Base-by-base conservation (phyloP, 129 eudicot genomes). In the Rutidosis leptorrhynchoides region DNA sequence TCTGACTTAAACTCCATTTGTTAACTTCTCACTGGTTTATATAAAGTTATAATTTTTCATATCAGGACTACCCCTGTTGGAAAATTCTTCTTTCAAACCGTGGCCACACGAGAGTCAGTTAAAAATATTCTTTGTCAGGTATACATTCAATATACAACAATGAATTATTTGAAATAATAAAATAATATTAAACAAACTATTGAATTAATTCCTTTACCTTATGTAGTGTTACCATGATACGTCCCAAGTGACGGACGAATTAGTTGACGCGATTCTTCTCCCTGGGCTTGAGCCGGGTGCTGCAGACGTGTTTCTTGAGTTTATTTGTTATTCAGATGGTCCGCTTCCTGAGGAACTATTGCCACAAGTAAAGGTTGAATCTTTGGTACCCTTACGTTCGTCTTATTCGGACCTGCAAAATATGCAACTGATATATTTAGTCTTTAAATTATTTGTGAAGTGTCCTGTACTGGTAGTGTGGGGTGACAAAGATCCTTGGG, bases 401-500 rank as follows among this genome's bases (percentile, higher is more conserved):
- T 0, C 33, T n/a, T 16, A 32, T 28, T 21, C 20, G 46, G 19
- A n/a, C 27, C 11, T 29, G 19, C 54, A 35, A 29, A 19, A 73
- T 54, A 7, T 67, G 22, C 21, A 73, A 49, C 23, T 55, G 57
- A 62, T 60, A 25, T 26, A 12, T 23, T 65, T 49, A 43, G 9
- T 6, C 52, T 10, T 53, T 46, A 19, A n/a, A 11, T 22, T 17
- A 7, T 74, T 30, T 73, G 65, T 81, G 57, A 49, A 92, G 98
- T 88, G 96, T 63, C 98, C 98, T 62, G 96, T 93, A 42, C 62
- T 93, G 79, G 86, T 88, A 62, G 98, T 72, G 19, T 93, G 98
- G 98, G 98, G 98, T 51, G 98, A 93, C 45, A 93, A 82, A 75
- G 98, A 93, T 93, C 98, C 98, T 23, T 93, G 98, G 98, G 98